phyloP scores from a whole-genome alignment of 164 flowering plant genomes.

The Stephania japonica region DNA sequence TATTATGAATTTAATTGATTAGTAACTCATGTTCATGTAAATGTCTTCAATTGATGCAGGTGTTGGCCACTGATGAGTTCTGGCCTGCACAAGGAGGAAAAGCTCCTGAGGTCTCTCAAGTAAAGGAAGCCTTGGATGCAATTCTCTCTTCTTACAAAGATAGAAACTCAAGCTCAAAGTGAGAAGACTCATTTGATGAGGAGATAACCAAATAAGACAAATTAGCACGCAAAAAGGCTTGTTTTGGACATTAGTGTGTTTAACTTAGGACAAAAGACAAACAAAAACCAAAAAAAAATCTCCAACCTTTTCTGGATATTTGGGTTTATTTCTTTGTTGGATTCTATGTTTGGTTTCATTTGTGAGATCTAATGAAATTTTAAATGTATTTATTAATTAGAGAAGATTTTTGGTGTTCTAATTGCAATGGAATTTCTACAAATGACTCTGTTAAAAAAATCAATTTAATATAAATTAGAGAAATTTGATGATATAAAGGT shows the following conservation, averaged over 20 bases:
- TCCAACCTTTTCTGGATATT: not conserved
- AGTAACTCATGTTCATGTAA: not conserved
- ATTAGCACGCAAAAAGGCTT: conserved; percentile 8
- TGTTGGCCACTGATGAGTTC: conserved; percentile 93
- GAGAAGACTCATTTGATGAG: conserved; percentile 5
- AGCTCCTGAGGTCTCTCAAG: conserved; percentile 88
- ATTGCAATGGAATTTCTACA: not conserved
- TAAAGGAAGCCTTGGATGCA: conserved; percentile 91
- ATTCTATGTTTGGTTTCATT: not conserved
- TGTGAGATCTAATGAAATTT: not conserved
- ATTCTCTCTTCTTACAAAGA: conserved; percentile 68
- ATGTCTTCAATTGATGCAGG: conserved; percentile 29
- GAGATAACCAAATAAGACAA: conserved; percentile 1
- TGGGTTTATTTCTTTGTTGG: not conserved
- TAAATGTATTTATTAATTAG: not conserved
- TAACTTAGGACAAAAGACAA: not conserved
- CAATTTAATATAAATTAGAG: too few species aligned
- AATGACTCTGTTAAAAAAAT: too few species aligned
- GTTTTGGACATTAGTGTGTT: conserved; percentile 13
- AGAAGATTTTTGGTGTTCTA: not conserved
- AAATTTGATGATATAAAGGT: too few species aligned
- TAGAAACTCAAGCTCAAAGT: conserved; percentile 44
- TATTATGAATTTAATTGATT: not conserved
- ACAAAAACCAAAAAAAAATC: not conserved
- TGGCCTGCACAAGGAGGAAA: conserved; percentile 95